phyloP scores from a whole-genome alignment of 225 moss, liverwort and hornwort species.

The Thuidium tamariscinum region DNA sequence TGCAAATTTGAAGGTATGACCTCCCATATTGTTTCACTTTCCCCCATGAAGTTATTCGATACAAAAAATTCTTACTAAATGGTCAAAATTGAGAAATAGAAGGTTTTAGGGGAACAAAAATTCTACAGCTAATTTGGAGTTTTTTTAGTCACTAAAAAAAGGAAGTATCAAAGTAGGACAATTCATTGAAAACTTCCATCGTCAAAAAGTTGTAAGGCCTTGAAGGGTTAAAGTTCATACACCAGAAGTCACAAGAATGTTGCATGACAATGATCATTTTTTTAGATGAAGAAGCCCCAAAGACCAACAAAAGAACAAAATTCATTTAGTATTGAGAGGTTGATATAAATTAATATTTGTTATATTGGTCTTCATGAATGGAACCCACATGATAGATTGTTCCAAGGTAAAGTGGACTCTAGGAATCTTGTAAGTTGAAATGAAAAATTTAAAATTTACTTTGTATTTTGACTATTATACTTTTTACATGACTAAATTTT shows the following conservation, averaged over 20 bases:
- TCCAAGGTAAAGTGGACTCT: background rate
- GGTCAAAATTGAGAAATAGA: too few species aligned
- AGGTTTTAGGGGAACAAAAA: too few species aligned
- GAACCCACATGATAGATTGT: background rate
- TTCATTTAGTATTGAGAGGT: background rate
- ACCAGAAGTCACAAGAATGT: background rate
- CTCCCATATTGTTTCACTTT: too few species aligned
- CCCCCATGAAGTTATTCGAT: too few species aligned
- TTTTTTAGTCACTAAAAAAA: too few species aligned
- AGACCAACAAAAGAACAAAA: rapidly evolving
- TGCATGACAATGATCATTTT: background rate
- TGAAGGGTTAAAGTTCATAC: rapidly evolving
- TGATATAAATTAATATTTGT: background rate
- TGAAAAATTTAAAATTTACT: background rate
- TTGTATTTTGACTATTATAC: background rate
- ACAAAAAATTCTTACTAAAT: too few species aligned
- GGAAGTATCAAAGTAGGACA: too few species aligned
- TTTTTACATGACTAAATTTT: background rate
- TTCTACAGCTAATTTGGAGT: too few species aligned
- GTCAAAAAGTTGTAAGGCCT: too few species aligned
- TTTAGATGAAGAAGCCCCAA: rapidly evolving
- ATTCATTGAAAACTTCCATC: too few species aligned
- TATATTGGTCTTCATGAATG: background rate
- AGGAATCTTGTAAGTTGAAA: background rate
- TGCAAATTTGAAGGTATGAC: too few species aligned